Percentiles rank a stretch among this genome's conserved stretches.
These are phyloP conservation scores for Gremmenia infestans DNA, from an alignment of 2,329 filamentous ascomycete species.

Conservation along the genomic window DNA sequence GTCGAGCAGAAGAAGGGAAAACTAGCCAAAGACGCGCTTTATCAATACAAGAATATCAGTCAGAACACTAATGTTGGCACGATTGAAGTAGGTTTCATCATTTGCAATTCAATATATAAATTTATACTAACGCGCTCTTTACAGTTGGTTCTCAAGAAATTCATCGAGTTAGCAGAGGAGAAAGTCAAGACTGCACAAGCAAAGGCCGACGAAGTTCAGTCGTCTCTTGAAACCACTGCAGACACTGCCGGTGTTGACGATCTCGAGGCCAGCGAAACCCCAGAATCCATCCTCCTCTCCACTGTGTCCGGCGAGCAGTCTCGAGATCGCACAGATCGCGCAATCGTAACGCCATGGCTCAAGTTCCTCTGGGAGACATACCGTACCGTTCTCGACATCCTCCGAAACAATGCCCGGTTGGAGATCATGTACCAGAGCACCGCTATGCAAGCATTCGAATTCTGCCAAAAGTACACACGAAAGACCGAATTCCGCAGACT, in stretches of 20 bases:
- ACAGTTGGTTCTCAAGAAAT: conserved; percentile 88
- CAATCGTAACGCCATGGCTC: conserved; percentile 97
- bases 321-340: conserved; percentile 92
- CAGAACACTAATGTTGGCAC: conserved; percentile 98
- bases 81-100: conserved; percentile 65
- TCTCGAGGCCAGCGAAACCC: conserved; percentile 93
- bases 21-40: conserved; percentile 95
- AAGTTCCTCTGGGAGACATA: conserved; percentile 99
- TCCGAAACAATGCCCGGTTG: conserved; percentile 96
- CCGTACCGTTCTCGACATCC: conserved; percentile 94
- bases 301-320: conserved; percentile 98
- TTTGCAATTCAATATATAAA: background rate
- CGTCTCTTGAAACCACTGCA: conserved; percentile 70
- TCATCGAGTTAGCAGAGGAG: conserved; percentile 92
- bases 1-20: conserved; percentile 98
- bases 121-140: conserved; percentile 14
- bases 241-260: conserved; percentile 80
- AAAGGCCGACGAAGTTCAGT: conserved; percentile 94
- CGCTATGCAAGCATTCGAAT: conserved; percentile 96
- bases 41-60: conserved; percentile 99
- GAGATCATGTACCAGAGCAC: conserved; percentile 99
- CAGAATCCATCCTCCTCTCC: conserved; percentile 94
- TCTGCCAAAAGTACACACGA: conserved; percentile 95
- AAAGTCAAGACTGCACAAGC: conserved; percentile 95
- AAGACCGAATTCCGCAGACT: conserved; percentile 99